Evolutionary conservation across 179 eudicot genomes (phyloP), one percentile per base, ranked within the genome.

Genomic region (Vitellaria paradoxa): DNA sequence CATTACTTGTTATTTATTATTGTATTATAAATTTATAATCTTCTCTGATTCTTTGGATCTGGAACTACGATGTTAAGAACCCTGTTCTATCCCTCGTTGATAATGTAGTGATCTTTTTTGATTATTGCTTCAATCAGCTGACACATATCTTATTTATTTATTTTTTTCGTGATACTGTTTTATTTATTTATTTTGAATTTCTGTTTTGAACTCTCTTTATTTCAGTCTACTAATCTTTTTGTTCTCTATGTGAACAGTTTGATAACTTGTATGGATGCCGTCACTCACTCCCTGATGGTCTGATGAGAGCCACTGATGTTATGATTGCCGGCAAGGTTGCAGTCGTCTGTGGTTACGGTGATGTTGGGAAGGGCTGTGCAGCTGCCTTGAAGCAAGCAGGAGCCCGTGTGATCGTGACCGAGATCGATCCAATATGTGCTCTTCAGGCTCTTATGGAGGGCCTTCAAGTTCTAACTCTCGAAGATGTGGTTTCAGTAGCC

Each of bases 191-290:
- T 30, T 30, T 30, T 30, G 37, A 30, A 30, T 30, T 0, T 30
- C 37, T 30, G 37, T 30, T 30, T 30, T 30, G 37, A 30, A 30
- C 37, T 0, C 37, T 0, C 37, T 30, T 30, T 30, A 30, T 30
- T 30, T 30, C 37, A 30, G 1, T 30, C 37, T 30, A 21, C 26
- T 26, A 2, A 63, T 75, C 64, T 53, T 61, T 79, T 65, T 56
- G 40, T 42, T 82, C n/a, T 56, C 60, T 47, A 67, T 77, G 63
- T 37, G 5, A 17, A 79, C 88, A 90, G 93, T 90, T 90, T 49
- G 93, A 90, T 85, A 90, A 90, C 87, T 87, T 90, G 85, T 90
- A 90, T n/a, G 93, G 92, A 71, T 90, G 93, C 87, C 92, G 93
- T n/a, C 93, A 90, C 93, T 90, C 93, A 37, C 92, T 90, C 46